These are phyloP conservation scores for Verticillium nonalfalfae DNA, from an alignment of 2,329 filamentous ascomycete genomes.

Conservation along the genomic window DNA sequence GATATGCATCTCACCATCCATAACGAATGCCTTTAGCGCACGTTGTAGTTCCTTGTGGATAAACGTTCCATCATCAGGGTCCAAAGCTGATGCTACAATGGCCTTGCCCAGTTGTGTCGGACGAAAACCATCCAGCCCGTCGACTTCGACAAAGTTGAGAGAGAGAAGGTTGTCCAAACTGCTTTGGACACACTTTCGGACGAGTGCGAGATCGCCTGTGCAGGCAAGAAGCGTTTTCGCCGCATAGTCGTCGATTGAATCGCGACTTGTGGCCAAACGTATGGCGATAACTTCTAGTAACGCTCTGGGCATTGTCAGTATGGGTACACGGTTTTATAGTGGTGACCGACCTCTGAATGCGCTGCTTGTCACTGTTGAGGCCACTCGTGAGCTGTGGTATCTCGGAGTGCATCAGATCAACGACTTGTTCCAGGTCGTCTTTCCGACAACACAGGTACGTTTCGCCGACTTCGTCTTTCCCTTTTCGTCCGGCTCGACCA, in stretches of 20 bases:
- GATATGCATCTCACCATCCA: constrained; percentile 76
- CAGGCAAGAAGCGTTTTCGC: constrained; percentile 60
- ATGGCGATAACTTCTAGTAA: constrained; percentile 66
- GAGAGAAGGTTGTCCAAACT: constrained; percentile 52
- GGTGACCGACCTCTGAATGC: constrained; percentile 55
- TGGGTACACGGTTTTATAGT: too few species aligned
- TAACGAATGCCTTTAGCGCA: constrained; percentile 66
- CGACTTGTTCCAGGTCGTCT: constrained; percentile 61
- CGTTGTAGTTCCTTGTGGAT: constrained; percentile 62
- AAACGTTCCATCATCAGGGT: constrained; percentile 70
- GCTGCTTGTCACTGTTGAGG: constrained; percentile 58
- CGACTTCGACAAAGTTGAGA: constrained; percentile 47
- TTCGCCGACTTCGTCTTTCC: constrained; percentile 71
- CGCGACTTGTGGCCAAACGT: constrained; percentile 57
- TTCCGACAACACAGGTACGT: constrained; percentile 70
- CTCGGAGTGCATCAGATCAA: constrained; percentile 66
- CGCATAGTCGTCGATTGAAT: constrained; percentile 63
- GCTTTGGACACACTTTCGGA: constrained; percentile 47
- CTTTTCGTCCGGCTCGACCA: constrained; percentile 70
- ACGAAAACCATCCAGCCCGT: constrained; percentile 44
- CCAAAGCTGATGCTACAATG: constrained; percentile 65
- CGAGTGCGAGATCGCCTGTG: constrained; percentile 41
- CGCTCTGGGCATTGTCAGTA: constrained; percentile 39
- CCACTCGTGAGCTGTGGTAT: constrained; percentile 65
- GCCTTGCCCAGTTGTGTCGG: constrained; percentile 64